Base-by-base conservation (phyloP, 305 asterid species). In the Lippia alba region DNA sequence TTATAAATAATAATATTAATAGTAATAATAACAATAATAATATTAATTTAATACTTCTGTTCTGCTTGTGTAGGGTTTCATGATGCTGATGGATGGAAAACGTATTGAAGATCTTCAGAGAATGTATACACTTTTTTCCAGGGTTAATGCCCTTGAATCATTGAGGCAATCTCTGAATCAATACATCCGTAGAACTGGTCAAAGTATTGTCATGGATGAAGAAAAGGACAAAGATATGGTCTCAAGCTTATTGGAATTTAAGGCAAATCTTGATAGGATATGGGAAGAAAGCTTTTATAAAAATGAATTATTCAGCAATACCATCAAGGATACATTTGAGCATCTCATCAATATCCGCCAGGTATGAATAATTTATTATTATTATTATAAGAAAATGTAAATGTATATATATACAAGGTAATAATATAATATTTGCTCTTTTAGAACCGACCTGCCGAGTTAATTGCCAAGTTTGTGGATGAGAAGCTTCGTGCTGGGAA, bases 171-270 rank as follows among this genome's bases (percentile, higher is more conserved):
- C 97, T 34, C 92, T 95, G 67, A 89, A 80, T 80, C 87, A 84
- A 68, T 95, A 92, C 74, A 92, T 92, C 62, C 89, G 98, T 66
- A 83, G 64, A 82, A 86, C 97, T 54, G 99, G 99, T 61, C 99
- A 92, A 77, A 81, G 87, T 74, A 84, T 89, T 69, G 97, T 95
- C 71, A 78, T 86, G 89, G 98, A 95, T 79, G 99, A 95, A 72
- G 99, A 95, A 80, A 95, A 95, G 81, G 99, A 95, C 81, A 95
- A 84, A 83, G 99, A 95, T 71, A 92, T 95, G 97, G 99, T 95
- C 49, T 83, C 91, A 59, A 80, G 85, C 82, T 82, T 95, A 68
- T 78, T 95, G 83, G 99, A 95, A 54, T 86, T 92, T 74, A 95
- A 95, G 86, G 83, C 86, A 48, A 87, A 91, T 73, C 96, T 95